Conservation (phyloP, 805 yeast genomes). For the baker's yeast (Saccharomyces cerevisiae) region DNA sequence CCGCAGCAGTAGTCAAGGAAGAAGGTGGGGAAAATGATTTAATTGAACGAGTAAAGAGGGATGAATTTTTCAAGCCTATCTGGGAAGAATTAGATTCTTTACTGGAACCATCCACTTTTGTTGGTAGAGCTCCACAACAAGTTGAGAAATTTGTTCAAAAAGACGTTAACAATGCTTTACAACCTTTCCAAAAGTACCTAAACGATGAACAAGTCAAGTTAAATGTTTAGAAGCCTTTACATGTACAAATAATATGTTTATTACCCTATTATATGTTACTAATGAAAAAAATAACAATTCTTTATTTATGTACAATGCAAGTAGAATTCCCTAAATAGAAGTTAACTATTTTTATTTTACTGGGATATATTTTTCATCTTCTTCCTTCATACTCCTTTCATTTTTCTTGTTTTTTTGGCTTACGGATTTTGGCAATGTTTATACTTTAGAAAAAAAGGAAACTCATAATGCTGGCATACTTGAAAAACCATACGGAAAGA, state of each 20-base stretch:
- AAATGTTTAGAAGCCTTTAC: conserved; percentile 46
- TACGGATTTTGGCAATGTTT: background rate
- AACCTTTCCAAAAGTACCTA: conserved; percentile 52
- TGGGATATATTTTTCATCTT: background rate
- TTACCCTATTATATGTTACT: background rate
- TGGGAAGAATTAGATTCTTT: conserved; percentile 73
- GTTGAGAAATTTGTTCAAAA: conserved; percentile 83
- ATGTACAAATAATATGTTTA: background rate
- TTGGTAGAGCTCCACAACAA: conserved; percentile 98
- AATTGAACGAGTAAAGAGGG: conserved; percentile 74
- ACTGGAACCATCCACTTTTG: conserved; percentile 88
- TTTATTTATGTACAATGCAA: background rate
- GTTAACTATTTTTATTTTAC: background rate
- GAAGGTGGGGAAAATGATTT: conserved; percentile 98
- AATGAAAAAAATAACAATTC: background rate
- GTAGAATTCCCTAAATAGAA: background rate
- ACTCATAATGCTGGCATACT: background rate
- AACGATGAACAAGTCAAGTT: conserved; percentile 65
- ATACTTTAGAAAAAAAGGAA: background rate
- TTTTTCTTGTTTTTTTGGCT: background rate
- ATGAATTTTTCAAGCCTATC: conserved; percentile 79
- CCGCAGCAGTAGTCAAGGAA: conserved; percentile 93
- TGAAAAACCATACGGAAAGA: background rate
- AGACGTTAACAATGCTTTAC: conserved; percentile 78
- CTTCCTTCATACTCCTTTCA: background rate